Evolutionary conservation across 2,329 filamentous ascomycete genomes (phyloP).

Genomic region (Stagonosporopsis rhizophila): DNA sequence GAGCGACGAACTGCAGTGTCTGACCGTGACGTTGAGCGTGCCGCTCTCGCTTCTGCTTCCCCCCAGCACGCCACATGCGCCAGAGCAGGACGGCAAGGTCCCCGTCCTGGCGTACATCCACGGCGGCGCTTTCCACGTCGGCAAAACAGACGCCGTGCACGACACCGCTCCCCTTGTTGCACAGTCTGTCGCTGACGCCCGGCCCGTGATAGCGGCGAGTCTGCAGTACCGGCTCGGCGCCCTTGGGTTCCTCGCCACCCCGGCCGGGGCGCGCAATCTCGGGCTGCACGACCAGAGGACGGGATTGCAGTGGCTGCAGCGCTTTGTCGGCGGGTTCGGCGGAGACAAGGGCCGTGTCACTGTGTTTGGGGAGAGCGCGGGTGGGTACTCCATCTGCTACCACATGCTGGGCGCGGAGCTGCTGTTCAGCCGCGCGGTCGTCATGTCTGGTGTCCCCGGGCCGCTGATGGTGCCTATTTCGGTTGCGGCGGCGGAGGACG

Average conservation of each 20-base stretch:
- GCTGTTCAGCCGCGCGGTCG: conserved; percentile 28
- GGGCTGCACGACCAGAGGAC: conserved; percentile 41
- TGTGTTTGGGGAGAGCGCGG: conserved; percentile 56
- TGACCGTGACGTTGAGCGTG: conserved; percentile 35
- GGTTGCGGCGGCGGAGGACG: neutral
- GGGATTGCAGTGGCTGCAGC: conserved; percentile 47
- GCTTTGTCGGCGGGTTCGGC: conserved; percentile 45
- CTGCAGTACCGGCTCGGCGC: conserved; percentile 40
- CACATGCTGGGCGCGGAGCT: conserved; percentile 31
- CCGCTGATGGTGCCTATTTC: conserved; percentile 11
- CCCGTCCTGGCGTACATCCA: conserved; percentile 62
- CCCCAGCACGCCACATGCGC: neutral
- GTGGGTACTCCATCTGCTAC: conserved; percentile 34
- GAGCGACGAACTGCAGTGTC: conserved; percentile 24
- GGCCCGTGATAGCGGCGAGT: conserved; percentile 25
- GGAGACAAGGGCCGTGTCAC: conserved; percentile 44
- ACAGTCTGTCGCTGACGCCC: conserved; percentile 29
- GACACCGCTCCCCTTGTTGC: conserved; percentile 32
- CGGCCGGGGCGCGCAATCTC: conserved; percentile 44
- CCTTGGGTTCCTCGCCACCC: conserved; percentile 50
- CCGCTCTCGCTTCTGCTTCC: conserved; percentile 21
- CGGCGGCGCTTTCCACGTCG: conserved; percentile 58
- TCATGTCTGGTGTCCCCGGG: conserved; percentile 32
- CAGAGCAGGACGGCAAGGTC: conserved; percentile 30
- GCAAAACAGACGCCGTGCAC: conserved; percentile 35